A percentile compares a stretch with the other conserved stretches of the same genome.
Conservation (phyloP, 768 basidiomycete species). For the Leccinum broughii region DNA sequence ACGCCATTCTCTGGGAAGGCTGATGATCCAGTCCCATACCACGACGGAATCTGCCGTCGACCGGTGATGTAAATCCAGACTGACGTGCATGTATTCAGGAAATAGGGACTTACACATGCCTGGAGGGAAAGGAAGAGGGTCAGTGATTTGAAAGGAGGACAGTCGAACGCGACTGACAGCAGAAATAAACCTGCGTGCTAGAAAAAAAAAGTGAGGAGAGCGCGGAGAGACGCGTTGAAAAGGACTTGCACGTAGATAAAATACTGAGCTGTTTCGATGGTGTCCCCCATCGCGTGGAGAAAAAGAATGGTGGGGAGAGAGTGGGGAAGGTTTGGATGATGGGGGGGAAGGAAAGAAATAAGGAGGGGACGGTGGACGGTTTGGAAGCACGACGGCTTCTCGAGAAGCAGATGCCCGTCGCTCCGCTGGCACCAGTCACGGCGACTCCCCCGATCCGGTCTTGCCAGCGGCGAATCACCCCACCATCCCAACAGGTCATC, state of each 20-base stretch:
- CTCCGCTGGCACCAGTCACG: constrained; percentile 23
- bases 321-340: constrained; percentile 9
- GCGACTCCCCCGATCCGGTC: constrained; percentile 31
- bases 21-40: constrained; percentile 84
- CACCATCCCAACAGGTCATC: constrained; percentile 16
- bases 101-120: constrained; percentile 63
- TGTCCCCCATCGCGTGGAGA: constrained; percentile 41
- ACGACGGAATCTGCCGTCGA: constrained; percentile 65
- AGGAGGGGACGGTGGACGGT: constrained; percentile 21
- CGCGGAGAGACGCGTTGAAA: not conserved
- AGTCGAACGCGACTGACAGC: constrained; percentile 55
- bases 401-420: constrained; percentile 29
- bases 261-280: constrained; percentile 60
- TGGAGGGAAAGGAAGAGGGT: constrained; percentile 38
- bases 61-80: not conserved
- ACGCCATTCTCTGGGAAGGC: constrained; percentile 73
- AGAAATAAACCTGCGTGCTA: constrained; percentile 77
- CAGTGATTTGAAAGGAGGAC: constrained; percentile 23
- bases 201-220: constrained; percentile 14
- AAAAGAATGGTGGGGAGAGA: constrained; percentile 13
- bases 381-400: constrained; percentile 33
- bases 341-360: constrained; percentile 29
- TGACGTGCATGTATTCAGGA: constrained; percentile 20
- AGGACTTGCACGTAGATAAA: constrained; percentile 69
- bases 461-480: constrained; percentile 29